Conservation (phyloP, 2,329 filamentous ascomycete genomes). For the Aspergillus carbonarius region DNA sequence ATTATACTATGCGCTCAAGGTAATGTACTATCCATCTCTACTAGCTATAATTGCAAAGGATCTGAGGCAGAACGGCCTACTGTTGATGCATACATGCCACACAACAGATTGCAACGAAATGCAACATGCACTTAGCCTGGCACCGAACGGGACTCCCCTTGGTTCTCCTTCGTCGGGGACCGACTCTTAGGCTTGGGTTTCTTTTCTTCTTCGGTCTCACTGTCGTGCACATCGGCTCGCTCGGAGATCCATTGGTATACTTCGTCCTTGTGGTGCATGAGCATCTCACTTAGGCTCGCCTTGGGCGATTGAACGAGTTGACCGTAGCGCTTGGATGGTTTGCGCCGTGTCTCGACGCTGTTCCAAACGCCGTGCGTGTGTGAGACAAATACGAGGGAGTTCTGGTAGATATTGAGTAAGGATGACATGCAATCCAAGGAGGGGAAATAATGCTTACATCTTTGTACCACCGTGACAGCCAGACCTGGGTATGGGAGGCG, state of each 20-base stretch:
- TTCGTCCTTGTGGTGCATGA: constrained; percentile 52
- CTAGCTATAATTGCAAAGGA: too few species aligned
- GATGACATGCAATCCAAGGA: not conserved
- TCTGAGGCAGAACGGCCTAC: not conserved
- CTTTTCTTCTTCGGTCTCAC: constrained; percentile 28
- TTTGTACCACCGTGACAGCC: constrained; percentile 77
- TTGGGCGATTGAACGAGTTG: constrained; percentile 49
- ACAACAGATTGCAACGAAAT: not conserved
- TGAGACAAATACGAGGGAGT: constrained; percentile 77
- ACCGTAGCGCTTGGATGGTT: constrained; percentile 59
- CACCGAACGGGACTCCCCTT: constrained; percentile 1
- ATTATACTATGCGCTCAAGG: too few species aligned
- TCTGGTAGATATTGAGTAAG: constrained; percentile 32
- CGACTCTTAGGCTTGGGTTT: constrained; percentile 14
- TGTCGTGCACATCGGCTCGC: constrained; percentile 30
- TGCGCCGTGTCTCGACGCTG: constrained; percentile 58
- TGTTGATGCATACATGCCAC: not conserved
- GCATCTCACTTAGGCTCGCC: constrained; percentile 56
- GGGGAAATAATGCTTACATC: constrained; percentile 44
- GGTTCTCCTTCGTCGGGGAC: constrained; percentile 17
- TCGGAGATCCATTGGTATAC: constrained; percentile 50
- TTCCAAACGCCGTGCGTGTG: constrained; percentile 73
- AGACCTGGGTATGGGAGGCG: constrained; percentile 70
- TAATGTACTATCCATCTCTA: too few species aligned
- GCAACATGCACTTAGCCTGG: constrained; percentile 3